Evolutionary conservation across 345 rosid genomes (phyloP).

Genomic region (Viola odorata): DNA sequence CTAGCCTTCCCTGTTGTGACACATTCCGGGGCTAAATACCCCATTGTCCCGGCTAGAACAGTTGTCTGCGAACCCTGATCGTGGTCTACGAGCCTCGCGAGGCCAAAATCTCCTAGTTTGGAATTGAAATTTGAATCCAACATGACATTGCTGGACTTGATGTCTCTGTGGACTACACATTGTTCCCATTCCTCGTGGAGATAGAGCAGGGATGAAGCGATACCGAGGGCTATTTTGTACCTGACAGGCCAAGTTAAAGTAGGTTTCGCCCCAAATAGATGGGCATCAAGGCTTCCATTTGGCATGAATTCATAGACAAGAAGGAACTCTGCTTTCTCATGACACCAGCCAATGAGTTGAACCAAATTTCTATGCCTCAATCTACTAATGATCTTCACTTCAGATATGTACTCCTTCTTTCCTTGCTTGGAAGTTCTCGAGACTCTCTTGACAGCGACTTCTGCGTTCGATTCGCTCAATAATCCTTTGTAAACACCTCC

Average conservation of each 20-base stretch:
- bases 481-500: slow-evolving; percentile 27
- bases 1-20: slow-evolving; percentile 25
- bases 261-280: slow-evolving; percentile 15
- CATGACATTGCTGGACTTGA: slow-evolving; percentile 25
- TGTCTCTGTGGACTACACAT: slow-evolving; percentile 22
- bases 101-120: slow-evolving; percentile 27
- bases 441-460: slow-evolving; percentile 19
- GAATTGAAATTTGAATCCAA: slow-evolving; percentile 22
- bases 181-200: slow-evolving; percentile 30
- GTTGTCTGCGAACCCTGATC: slow-evolving; percentile 24
- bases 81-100: slow-evolving; percentile 25
- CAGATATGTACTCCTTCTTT: slow-evolving; percentile 21
- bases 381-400: slow-evolving; percentile 22
- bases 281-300: slow-evolving; percentile 22
- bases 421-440: slow-evolving; percentile 24
- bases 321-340: slow-evolving; percentile 18
- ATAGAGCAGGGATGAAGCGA: slow-evolving; percentile 20
- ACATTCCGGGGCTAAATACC: slow-evolving; percentile 25
- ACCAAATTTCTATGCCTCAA: slow-evolving; percentile 24
- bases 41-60: slow-evolving; percentile 22
- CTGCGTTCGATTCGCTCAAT: slow-evolving; percentile 6
- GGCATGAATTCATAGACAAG: slow-evolving; percentile 21
- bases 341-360: slow-evolving; percentile 28
- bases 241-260: slow-evolving; percentile 13
- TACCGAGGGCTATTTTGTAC: slow-evolving; percentile 20